phyloP scores from a whole-genome alignment of 371 early-diverging fungal species.

The Apophysomyces elegans region DNA sequence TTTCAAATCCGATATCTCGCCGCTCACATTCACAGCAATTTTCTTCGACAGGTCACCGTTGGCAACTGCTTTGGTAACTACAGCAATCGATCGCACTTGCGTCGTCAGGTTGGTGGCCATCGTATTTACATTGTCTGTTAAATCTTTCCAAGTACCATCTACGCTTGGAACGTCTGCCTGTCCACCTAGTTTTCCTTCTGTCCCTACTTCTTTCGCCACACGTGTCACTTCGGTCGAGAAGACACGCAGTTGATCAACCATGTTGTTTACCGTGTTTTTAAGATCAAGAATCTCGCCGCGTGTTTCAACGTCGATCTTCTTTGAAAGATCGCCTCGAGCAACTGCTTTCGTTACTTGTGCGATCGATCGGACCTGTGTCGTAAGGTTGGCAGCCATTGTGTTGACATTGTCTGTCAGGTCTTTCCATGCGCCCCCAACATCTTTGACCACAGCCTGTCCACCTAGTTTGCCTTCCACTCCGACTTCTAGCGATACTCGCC shows the following conservation, averaged over 20 bases:
- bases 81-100: conserved; percentile 32
- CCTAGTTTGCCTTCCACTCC: conserved; percentile 43
- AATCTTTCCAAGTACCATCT: conserved; percentile 47
- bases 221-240: conserved; percentile 17
- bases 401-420: conserved; percentile 66
- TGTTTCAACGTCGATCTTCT: conserved; percentile 33
- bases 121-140: conserved; percentile 41
- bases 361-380: conserved; percentile 30
- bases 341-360: conserved; percentile 47
- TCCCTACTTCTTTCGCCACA: conserved; percentile 18
- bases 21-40: conserved; percentile 17
- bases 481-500: conserved; percentile 38
- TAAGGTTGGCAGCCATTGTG: conserved; percentile 25
- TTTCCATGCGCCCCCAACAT: conserved; percentile 62
- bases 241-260: conserved; percentile 15
- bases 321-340: conserved; percentile 41
- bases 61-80: conserved; percentile 37
- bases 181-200: conserved; percentile 42
- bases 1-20: conserved; percentile 59
- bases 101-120: conserved; percentile 30
- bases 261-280: conserved; percentile 16
- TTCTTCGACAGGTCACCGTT: conserved; percentile 27
- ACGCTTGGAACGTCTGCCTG: conserved; percentile 32
- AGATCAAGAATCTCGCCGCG: conserved; percentile 47
- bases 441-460: conserved; percentile 44